Evolutionary conservation across 192 early-diverging fungal species (phyloP).

Genomic region (Kickxella alabastrina): DNA sequence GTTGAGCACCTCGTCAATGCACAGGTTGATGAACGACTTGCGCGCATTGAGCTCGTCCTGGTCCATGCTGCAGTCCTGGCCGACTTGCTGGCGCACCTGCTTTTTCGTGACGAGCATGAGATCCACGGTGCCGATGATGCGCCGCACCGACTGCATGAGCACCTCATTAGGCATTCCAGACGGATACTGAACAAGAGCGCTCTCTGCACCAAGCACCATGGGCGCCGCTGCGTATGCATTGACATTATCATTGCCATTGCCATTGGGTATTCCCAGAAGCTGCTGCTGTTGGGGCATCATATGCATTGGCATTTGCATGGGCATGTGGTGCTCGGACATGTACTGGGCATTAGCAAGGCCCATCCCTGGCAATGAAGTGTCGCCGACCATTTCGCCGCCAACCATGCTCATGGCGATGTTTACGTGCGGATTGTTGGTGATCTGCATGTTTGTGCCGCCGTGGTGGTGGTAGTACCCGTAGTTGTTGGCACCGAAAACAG

Average conservation of each 20-base stretch:
- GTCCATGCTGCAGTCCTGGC: conserved; percentile 69
- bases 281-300: background rate
- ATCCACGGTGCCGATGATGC: conserved; percentile 82
- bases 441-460: conserved; percentile 41
- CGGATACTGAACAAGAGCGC: conserved; percentile 21
- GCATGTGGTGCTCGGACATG: conserved; percentile 5
- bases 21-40: conserved; percentile 87
- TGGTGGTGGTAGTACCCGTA: conserved; percentile 45
- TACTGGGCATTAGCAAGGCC: conserved; percentile 12
- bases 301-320: background rate
- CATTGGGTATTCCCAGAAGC: background rate
- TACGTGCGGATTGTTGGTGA: conserved; percentile 19
- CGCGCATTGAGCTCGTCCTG: conserved; percentile 70
- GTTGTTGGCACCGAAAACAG: conserved; percentile 35
- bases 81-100: conserved; percentile 89
- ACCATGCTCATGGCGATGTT: conserved; percentile 37
- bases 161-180: conserved; percentile 67
- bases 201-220: conserved; percentile 7
- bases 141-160: conserved; percentile 65
- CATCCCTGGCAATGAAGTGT: conserved; percentile 24
- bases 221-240: conserved; percentile 8
- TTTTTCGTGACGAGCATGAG: conserved; percentile 99
- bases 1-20: conserved; percentile 63
- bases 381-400: conserved; percentile 25
- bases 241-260: too few relatives aligned